Evolutionary conservation across 495 filamentous ascomycete species (phyloP).

Genomic region (Penicillium dipodomyicola): DNA sequence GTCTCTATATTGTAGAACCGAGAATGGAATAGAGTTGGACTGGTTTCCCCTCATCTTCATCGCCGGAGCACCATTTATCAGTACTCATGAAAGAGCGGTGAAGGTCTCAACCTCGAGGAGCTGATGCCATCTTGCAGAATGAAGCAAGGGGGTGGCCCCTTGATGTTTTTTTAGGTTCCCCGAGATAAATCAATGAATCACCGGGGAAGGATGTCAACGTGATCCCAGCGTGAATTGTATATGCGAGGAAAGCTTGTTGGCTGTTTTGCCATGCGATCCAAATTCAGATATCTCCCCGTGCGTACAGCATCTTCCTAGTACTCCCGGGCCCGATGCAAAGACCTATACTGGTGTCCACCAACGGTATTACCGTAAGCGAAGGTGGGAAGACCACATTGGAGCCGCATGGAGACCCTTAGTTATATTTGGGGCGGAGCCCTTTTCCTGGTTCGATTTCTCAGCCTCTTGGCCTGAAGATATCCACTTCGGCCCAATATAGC

Average conservation of each 20-base stretch:
- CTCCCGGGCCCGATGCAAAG: slow-evolving; percentile 1
- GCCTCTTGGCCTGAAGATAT: not conserved
- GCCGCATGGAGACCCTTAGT: slow-evolving; percentile 16
- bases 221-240: not conserved
- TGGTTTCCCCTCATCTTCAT: not conserved
- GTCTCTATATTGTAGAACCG: not conserved
- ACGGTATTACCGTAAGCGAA: not conserved
- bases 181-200: slow-evolving; percentile 1
- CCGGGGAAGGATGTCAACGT: not conserved
- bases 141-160: slow-evolving; percentile 22
- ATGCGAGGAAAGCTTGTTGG: slow-evolving; percentile 12
- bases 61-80: not conserved
- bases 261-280: not conserved
- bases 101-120: slow-evolving; percentile 5
- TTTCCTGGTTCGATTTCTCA: slow-evolving; percentile 18
- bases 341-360: not conserved
- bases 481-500: not conserved
- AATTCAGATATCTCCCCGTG: slow-evolving; percentile 6
- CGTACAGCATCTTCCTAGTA: not conserved
- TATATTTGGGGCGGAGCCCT: slow-evolving; percentile 1
- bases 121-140: slow-evolving; percentile 27
- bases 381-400: slow-evolving; percentile 5
- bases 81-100: slow-evolving; percentile 26
- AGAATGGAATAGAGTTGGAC: not conserved
- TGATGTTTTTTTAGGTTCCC: not conserved